A percentile compares a stretch with the other conserved stretches of the same genome.
Conservation (phyloP, 768 basidiomycete species). For the Lanmaoa pseudosensibilis region DNA sequence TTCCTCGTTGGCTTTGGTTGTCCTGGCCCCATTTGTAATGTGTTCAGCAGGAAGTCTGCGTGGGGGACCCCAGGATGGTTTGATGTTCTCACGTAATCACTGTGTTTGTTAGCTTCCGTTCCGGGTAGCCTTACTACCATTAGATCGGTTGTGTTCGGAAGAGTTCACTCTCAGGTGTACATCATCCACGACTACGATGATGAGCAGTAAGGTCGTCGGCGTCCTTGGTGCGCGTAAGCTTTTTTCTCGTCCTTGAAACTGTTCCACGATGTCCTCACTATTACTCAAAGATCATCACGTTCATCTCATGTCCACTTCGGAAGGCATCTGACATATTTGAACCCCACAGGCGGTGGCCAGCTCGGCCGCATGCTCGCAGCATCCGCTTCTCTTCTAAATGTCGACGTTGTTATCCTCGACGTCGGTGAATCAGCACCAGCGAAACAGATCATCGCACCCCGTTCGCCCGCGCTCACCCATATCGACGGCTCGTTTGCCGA, state of each 20-base stretch:
- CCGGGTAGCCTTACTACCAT: too few species aligned
- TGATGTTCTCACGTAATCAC: too few species aligned
- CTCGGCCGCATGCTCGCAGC: slow-evolving; percentile 95
- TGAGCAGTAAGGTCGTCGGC: slow-evolving; percentile 30
- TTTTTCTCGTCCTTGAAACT: background rate
- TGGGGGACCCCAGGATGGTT: too few species aligned
- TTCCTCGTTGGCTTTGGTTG: slow-evolving; percentile 41
- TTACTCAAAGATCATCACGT: slow-evolving; percentile 7
- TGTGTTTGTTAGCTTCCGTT: too few species aligned
- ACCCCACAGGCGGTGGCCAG: slow-evolving; percentile 82
- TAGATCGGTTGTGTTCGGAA: background rate
- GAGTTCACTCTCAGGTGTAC: background rate
- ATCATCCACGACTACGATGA: slow-evolving; percentile 5
- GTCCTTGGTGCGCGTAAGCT: slow-evolving; percentile 34
- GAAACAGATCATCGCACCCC: slow-evolving; percentile 76
- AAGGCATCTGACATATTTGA: slow-evolving; percentile 2
- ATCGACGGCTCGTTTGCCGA: slow-evolving; percentile 90
- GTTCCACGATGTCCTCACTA: slow-evolving; percentile 7
- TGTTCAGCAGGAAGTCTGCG: background rate
- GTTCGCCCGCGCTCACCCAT: slow-evolving; percentile 52
- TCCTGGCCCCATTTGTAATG: slow-evolving; percentile 26
- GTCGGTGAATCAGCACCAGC: slow-evolving; percentile 79
- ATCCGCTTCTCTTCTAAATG: slow-evolving; percentile 83
- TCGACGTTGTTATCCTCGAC: slow-evolving; percentile 84
- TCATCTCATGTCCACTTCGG: background rate